Base-by-base conservation (phyloP, 805 yeast species). In the Kuraishia capsulata region DNA sequence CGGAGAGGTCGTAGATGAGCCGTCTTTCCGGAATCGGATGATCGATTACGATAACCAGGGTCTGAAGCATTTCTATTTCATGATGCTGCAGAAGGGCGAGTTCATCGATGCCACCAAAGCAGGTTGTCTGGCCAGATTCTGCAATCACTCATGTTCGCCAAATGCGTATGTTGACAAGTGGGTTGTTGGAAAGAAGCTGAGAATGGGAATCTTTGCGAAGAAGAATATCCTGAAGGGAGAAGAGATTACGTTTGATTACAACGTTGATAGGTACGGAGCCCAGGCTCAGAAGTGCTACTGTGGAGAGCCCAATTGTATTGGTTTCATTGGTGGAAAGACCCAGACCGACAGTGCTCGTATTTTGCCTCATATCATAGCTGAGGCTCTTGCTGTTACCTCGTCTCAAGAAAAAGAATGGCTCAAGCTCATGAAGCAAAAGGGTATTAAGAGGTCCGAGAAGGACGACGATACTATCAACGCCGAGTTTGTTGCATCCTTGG, bases 221-320 rank as follows among this genome's bases (percentile, higher is more conserved):
- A 67, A 95, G 45, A 59, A 67, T 20, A 86, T 90, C 38, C 33
- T 46, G 5, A 57, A 59, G 42, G 96, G 96, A 39, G 97, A 92
- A 58, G 98, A 90, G 56, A 76, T 90, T 47, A 86, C 97, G 1
- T 83, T 83, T 57, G 89, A 83, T 54, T 90, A 90, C 59, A 90
- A 90, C 52, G 97, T 92, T 25, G 98, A 90, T 59, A 69, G 97
- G 45, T 90, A 89, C 56, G 98, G 98, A 23, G 95, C 97, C 2
- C 81, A 79, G 42, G 87, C 94, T 11, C 97, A 92, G 62, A 82
- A 84, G 24, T 90, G 98, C 61, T 84, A 83, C 59, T 90, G 98
- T 64, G 96, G 95, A 3, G 94, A 88, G 46, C 69, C 82, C 21
- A 89, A 87, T 59, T 90, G 98, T 70, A 71, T 87, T 32, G 96